A percentile compares a stretch with the other conserved stretches of the same genome.
These are phyloP conservation scores for Fomitopsis palustris DNA, from an alignment of 1,284 basidiomycete genomes.

Conservation along the genomic window DNA sequence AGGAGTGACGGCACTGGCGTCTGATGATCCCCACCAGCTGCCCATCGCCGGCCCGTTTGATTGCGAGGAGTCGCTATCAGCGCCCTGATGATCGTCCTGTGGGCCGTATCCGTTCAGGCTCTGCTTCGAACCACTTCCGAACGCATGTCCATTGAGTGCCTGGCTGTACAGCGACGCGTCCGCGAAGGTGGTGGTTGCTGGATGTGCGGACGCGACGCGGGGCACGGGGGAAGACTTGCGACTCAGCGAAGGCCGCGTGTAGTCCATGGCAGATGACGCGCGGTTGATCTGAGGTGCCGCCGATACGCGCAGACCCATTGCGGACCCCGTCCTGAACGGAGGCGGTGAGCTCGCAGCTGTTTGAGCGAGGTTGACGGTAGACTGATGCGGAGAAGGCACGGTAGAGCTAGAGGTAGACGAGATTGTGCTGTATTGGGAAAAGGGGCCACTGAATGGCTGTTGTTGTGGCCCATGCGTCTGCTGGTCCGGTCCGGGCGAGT, in stretches of 20 bases:
- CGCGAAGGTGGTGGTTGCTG: constrained; percentile 44
- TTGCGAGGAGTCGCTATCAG: constrained; percentile 31
- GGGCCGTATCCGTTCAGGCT: constrained; percentile 14
- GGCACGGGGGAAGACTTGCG: constrained; percentile 48
- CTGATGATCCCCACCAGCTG: constrained; percentile 64
- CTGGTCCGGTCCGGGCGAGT: constrained; percentile 41
- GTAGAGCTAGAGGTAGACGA: constrained; percentile 76
- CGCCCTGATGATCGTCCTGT: constrained; percentile 19
- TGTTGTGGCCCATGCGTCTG: constrained; percentile 39
- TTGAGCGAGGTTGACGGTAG: constrained; percentile 44
- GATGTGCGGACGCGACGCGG: constrained; percentile 51
- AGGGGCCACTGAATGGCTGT: constrained; percentile 71
- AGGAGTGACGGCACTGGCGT: constrained; percentile 54
- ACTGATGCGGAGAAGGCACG: constrained; percentile 68
- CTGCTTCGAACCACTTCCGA: constrained; percentile 17
- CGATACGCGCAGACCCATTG: constrained; percentile 49
- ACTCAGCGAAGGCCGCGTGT: constrained; percentile 39
- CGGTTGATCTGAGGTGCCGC: constrained; percentile 55
- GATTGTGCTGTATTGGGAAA: constrained; percentile 93
- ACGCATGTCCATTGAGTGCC: constrained; percentile 27
- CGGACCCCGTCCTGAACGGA: constrained; percentile 58
- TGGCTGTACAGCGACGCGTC: constrained; percentile 42
- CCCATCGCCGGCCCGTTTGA: constrained; percentile 31
- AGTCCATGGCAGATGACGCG: constrained; percentile 75
- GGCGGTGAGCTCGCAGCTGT: constrained; percentile 34